A percentile compares a stretch with the other conserved stretches of the same genome.
Evolutionary conservation across 1,284 basidiomycete species (phyloP).

Genomic region (Taiwanofungus camphoratus): DNA sequence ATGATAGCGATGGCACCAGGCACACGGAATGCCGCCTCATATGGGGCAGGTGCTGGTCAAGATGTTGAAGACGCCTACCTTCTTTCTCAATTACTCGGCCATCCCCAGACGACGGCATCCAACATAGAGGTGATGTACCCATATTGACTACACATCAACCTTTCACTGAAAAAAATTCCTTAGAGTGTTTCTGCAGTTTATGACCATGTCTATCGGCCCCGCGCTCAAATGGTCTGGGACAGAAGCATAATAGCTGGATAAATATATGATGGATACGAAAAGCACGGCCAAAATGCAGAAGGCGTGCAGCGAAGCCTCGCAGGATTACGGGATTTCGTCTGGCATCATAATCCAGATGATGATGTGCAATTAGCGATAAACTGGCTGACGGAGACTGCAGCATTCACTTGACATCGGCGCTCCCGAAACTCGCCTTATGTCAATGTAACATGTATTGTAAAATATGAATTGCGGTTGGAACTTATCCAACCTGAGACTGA

Average conservation of each 20-base stretch:
- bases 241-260: conserved; percentile 34
- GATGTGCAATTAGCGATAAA: conserved; percentile 29
- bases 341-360: conserved; percentile 39
- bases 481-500: too few relatives aligned
- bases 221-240: conserved; percentile 40
- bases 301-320: conserved; percentile 26
- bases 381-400: conserved; percentile 22
- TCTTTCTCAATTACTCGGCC: conserved; percentile 42
- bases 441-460: not conserved
- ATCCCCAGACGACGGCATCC: conserved; percentile 35
- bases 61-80: conserved; percentile 56
- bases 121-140: conserved; percentile 39
- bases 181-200: conserved; percentile 41
- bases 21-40: conserved; percentile 56
- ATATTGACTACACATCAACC: not conserved
- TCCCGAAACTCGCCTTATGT: not conserved
- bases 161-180: not conserved
- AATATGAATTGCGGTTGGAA: too few relatives aligned
- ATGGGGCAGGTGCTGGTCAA: conserved; percentile 62
- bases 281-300: conserved; percentile 15
- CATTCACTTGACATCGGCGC: not conserved
- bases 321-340: conserved; percentile 42
- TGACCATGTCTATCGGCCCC: conserved; percentile 37
- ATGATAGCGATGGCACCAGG: conserved; percentile 24
- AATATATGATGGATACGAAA: conserved; percentile 23